A percentile compares a stretch with the other conserved stretches of the same genome.
Conservation (phyloP, 2,329 filamentous ascomycete genomes). For the Fusarium heterosporum region DNA sequence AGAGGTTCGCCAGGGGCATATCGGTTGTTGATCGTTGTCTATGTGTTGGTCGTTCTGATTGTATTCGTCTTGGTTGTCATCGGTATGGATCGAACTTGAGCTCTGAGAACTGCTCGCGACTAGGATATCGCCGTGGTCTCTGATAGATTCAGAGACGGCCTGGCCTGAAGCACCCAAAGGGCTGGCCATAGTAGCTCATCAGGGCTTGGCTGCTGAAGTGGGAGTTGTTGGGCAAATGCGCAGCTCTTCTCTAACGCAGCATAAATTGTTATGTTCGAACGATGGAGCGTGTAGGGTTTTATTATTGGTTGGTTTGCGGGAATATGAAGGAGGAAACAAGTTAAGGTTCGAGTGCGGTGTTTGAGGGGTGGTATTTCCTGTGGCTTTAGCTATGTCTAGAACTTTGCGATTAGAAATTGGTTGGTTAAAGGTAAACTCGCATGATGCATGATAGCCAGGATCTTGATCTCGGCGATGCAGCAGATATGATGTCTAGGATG, state of each 20-base stretch:
- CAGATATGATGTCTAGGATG: neutral
- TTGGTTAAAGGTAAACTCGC: slow-evolving; percentile 42
- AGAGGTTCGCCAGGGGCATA: slow-evolving; percentile 55
- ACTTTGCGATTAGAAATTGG: slow-evolving; percentile 43
- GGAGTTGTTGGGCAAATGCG: slow-evolving; percentile 13
- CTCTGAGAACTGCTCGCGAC: slow-evolving; percentile 39
- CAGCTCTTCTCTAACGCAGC: slow-evolving; percentile 26
- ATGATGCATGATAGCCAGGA: slow-evolving; percentile 42
- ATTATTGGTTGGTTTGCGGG: neutral
- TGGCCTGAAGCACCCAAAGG: slow-evolving; percentile 38
- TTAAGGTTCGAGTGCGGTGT: slow-evolving; percentile 15
- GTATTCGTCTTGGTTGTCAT: slow-evolving; percentile 31
- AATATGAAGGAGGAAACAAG: neutral
- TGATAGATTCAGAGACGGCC: slow-evolving; percentile 32
- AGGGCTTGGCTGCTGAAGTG: slow-evolving; percentile 20
- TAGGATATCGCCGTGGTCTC: slow-evolving; percentile 25
- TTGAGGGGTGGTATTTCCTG: slow-evolving; percentile 30
- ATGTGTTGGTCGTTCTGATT: slow-evolving; percentile 2
- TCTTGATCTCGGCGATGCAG: slow-evolving; percentile 12
- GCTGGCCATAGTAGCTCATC: slow-evolving; percentile 47
- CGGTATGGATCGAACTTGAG: slow-evolving; percentile 57
- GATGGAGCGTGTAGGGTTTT: neutral
- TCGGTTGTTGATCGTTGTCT: slow-evolving; percentile 8
- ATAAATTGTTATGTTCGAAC: slow-evolving; percentile 20
- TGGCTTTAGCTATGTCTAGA: slow-evolving; percentile 19